Evolutionary conservation across 192 early-diverging fungal species (phyloP).

Genomic region (Haplosporangium gracile): DNA sequence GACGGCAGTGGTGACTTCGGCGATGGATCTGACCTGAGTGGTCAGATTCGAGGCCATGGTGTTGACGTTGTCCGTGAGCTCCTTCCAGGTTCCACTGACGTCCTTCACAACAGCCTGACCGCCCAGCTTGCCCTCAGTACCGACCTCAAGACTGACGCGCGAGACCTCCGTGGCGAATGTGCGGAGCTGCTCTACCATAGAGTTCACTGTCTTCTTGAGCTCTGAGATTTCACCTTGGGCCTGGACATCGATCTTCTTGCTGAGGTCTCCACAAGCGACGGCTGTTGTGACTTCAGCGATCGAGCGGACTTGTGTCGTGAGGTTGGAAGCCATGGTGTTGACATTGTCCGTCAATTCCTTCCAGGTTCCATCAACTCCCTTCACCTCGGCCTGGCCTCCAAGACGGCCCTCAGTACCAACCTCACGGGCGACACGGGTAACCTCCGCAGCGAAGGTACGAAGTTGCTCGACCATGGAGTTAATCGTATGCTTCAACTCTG

Average conservation of each 20-base stretch:
- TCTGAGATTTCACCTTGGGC: conserved; percentile 73
- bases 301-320: conserved; percentile 64
- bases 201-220: conserved; percentile 74
- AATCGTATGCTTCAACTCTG: not conserved
- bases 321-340: not conserved
- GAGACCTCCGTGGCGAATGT: conserved; percentile 64
- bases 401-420: conserved; percentile 11
- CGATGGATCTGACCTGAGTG: conserved; percentile 75
- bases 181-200: conserved; percentile 71
- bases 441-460: not conserved
- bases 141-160: conserved; percentile 71
- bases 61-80: conserved; percentile 79
- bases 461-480: conserved; percentile 9
- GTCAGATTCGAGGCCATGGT: conserved; percentile 77
- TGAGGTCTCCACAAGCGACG: conserved; percentile 70
- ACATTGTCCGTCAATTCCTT: conserved; percentile 11
- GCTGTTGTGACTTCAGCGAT: conserved; percentile 72
- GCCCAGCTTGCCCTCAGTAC: conserved; percentile 75
- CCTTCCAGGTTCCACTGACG: conserved; percentile 75
- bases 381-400: conserved; percentile 3
- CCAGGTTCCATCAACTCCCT: not conserved
- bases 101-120: conserved; percentile 69
- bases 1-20: conserved; percentile 74
- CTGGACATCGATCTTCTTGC: conserved; percentile 66
- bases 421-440: not conserved